Evolutionary conservation across 116 monocot genomes (phyloP).

Genomic region (Papilionanthe hybrid): DNA sequence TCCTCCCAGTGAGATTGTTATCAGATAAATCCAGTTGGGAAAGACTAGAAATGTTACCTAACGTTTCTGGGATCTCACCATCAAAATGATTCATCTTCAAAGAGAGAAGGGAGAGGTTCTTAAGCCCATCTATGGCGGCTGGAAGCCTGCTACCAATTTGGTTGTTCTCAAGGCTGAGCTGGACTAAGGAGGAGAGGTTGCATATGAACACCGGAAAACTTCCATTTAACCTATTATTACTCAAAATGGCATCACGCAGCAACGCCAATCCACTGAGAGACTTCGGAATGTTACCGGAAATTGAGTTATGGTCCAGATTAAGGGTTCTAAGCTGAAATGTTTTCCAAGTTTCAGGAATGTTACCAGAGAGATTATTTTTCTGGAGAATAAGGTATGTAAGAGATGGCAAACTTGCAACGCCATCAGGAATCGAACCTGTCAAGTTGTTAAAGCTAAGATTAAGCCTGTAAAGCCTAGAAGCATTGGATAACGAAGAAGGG

Average conservation of each 20-base stretch:
- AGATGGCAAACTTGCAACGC: slow-evolving; percentile 19
- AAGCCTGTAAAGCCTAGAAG: slow-evolving; percentile 48
- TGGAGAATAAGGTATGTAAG: slow-evolving; percentile 44
- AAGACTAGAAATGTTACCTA: slow-evolving; percentile 47
- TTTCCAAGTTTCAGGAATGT: slow-evolving; percentile 17
- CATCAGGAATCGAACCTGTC: slow-evolving; percentile 39
- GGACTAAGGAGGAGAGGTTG: slow-evolving; percentile 42
- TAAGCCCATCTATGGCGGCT: slow-evolving; percentile 31
- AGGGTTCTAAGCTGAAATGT: slow-evolving; percentile 19
- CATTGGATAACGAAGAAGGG: slow-evolving; percentile 45
- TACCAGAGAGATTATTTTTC: slow-evolving; percentile 24
- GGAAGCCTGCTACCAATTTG: slow-evolving; percentile 26
- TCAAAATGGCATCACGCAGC: slow-evolving; percentile 24
- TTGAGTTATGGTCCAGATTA: slow-evolving; percentile 23
- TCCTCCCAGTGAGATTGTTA: slow-evolving; percentile 54
- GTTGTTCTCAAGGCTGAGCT: slow-evolving; percentile 28
- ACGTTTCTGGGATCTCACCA: slow-evolving; percentile 44
- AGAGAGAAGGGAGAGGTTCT: slow-evolving; percentile 38
- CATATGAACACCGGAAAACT: slow-evolving; percentile 38
- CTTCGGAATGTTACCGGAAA: slow-evolving; percentile 20
- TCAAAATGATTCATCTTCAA: slow-evolving; percentile 36
- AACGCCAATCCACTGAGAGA: slow-evolving; percentile 19
- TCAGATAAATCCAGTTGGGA: slow-evolving; percentile 44
- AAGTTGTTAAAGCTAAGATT: slow-evolving; percentile 72
- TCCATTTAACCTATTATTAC: slow-evolving; percentile 36